Conservation (phyloP, 2,329 filamentous ascomycete genomes). For the Byssochlamys sp. region DNA sequence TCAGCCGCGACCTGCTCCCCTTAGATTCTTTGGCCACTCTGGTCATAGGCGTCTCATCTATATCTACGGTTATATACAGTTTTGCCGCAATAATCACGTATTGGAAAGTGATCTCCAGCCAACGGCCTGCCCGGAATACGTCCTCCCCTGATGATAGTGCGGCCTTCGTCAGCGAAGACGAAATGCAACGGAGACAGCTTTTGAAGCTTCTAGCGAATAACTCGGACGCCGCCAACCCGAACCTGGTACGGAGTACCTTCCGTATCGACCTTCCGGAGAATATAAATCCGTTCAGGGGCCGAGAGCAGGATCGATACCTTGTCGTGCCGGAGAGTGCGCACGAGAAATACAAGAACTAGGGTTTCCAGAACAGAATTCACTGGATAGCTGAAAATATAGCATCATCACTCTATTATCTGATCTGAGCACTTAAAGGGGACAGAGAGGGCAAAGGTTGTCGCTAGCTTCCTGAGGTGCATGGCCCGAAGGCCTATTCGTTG, state of each 20-base stretch:
- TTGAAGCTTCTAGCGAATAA: constrained; percentile 25
- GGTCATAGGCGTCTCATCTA: constrained; percentile 18
- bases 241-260: constrained; percentile 18
- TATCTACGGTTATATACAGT: constrained; percentile 20
- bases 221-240: constrained; percentile 15
- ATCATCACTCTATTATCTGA: too few relatives aligned
- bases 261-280: constrained; percentile 18
- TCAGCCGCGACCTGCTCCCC: constrained; percentile 19
- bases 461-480: too few relatives aligned
- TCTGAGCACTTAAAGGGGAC: not conserved
- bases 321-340: not conserved
- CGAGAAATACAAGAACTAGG: not conserved
- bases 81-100: constrained; percentile 18
- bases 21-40: constrained; percentile 17
- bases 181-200: constrained; percentile 32
- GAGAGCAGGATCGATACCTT: constrained; percentile 3
- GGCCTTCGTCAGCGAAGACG: constrained; percentile 24
- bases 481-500: too few relatives aligned
- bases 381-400: too few relatives aligned
- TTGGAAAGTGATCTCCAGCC: constrained; percentile 7
- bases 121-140: constrained; percentile 3
- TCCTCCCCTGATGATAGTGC: constrained; percentile 4
- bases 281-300: constrained; percentile 4
- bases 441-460: not conserved
- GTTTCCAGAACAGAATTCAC: not conserved